Evolutionary conservation across 495 filamentous ascomycete genomes (phyloP).

Genomic region (Penicillium parvum): DNA sequence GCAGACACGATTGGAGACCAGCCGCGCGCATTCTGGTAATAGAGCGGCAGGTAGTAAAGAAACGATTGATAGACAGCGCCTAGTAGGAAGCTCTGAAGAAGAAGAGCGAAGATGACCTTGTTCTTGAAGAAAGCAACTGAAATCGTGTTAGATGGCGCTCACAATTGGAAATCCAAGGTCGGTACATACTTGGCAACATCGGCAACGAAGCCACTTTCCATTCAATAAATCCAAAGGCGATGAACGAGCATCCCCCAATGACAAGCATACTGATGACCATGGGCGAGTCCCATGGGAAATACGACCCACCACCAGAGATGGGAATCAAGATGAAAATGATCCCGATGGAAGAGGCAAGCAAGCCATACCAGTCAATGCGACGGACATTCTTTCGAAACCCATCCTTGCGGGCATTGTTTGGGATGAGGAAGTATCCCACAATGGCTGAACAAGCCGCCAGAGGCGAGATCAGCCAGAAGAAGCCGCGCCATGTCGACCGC

Average conservation of each 20-base stretch:
- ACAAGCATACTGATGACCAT: slow-evolving; percentile 60
- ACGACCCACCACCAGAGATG: slow-evolving; percentile 58
- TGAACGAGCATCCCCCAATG: slow-evolving; percentile 42
- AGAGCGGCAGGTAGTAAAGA: slow-evolving; percentile 50
- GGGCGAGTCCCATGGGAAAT: slow-evolving; percentile 56
- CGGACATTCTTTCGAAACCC: slow-evolving; percentile 39
- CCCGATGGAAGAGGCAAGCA: slow-evolving; percentile 45
- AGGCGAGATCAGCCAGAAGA: slow-evolving; percentile 45
- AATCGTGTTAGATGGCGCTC: neutral
- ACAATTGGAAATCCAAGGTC: neutral
- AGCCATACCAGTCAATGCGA: slow-evolving; percentile 54
- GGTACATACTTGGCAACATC: slow-evolving; percentile 57
- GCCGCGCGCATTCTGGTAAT: slow-evolving; percentile 52
- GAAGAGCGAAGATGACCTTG: slow-evolving; percentile 45
- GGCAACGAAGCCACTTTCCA: slow-evolving; percentile 55
- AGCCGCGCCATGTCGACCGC: slow-evolving; percentile 45
- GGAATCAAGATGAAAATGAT: slow-evolving; percentile 58
- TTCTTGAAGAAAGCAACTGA: slow-evolving; percentile 53
- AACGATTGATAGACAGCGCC: slow-evolving; percentile 56
- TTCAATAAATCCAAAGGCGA: slow-evolving; percentile 52
- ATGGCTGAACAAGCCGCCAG: slow-evolving; percentile 37
- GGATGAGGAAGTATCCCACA: slow-evolving; percentile 41
- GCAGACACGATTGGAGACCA: slow-evolving; percentile 48
- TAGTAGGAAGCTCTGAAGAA: slow-evolving; percentile 57
- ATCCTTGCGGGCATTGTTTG: slow-evolving; percentile 35